Percentiles rank a stretch among this genome's conserved stretches.
Evolutionary conservation across 345 rosid species (phyloP).

Genomic region (Carallia brachiata): DNA sequence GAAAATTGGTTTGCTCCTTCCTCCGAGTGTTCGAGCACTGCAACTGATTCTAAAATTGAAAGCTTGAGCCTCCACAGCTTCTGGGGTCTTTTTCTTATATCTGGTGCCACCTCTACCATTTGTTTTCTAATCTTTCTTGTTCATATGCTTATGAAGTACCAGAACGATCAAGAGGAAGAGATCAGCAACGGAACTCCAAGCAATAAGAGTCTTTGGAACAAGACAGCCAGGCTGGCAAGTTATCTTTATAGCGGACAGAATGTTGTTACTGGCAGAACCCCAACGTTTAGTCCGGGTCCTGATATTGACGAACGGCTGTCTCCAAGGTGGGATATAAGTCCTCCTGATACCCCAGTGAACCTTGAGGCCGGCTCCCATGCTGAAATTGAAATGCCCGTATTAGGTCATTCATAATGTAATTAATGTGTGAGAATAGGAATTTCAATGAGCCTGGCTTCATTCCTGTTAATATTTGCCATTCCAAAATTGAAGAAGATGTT

Average conservation of each 20-base stretch:
- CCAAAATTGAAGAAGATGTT: no score
- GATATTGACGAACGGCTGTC: slow-evolving; percentile 9
- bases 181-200: background rate
- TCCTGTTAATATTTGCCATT: no score
- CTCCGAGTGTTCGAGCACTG: slow-evolving; percentile 16
- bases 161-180: background rate
- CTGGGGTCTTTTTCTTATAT: slow-evolving; percentile 42
- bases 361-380: background rate
- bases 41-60: slow-evolving; percentile 13
- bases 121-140: slow-evolving; percentile 35
- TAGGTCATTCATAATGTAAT: no score
- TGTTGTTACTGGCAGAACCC: background rate
- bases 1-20: slow-evolving; percentile 33
- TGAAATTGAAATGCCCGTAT: background rate
- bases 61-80: slow-evolving; percentile 41
- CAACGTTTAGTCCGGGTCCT: background rate
- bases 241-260: slow-evolving; percentile 8
- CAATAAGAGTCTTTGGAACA: slow-evolving; percentile 11
- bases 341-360: background rate
- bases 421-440: background rate
- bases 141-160: slow-evolving; percentile 7
- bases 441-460: no score
- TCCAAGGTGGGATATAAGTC: slow-evolving; percentile 12
- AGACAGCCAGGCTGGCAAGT: slow-evolving; percentile 8
- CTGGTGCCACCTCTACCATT: slow-evolving; percentile 36